Base-by-base conservation (phyloP, 1,284 basidiomycete genomes). In the Coniophora puteana region DNA sequence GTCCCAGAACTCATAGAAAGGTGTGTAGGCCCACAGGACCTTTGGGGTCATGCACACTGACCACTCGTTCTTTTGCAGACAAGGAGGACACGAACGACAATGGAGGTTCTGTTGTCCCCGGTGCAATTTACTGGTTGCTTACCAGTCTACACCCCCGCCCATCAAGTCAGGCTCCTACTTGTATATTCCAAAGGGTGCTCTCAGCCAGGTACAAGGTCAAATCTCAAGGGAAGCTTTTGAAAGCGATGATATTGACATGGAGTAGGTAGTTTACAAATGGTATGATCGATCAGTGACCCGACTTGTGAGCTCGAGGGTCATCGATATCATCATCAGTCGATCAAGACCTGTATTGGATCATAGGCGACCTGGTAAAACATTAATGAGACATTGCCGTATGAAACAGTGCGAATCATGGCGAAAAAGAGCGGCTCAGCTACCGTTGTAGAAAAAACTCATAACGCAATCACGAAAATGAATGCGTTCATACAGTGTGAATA, bases 191-290 rank as follows among this genome's bases (percentile, higher is more conserved):
- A 68, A 77, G 29, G 87, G 87, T 17, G 81, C 87, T 17, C 69
- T 90, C 40, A 87, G 84, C 21, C 82, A 84, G 54, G 67, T 80
- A 48, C 87, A 90, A 65, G 87, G 87, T 17, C 83, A 89, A 58
- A 65, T 88, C 20, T 87, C 87, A 5, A 59, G 71, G 34, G 84
- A 86, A 49, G 88, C 88, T 7, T 87, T 90, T 54, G 77, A 82
- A 33, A 73, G 79, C 38, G 80, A 80, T 54, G 63, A 65, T n/a
- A n/a, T n/a, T 18, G 31, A 38, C 37, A 30, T 32, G 26, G 50
- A 43, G 17, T 28, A 17, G n/a, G 23, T 38, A 14, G 22, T 44
- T 14, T 13, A 24, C 11, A 21, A 32, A 16, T 21, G 24, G n/a
- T 6, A 36, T 17, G 1, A 39, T 16, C 28, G 38, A n/a, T 28